Evolutionary conservation across 106 monocot species (phyloP).

Genomic region (Dendrobium nobile): DNA sequence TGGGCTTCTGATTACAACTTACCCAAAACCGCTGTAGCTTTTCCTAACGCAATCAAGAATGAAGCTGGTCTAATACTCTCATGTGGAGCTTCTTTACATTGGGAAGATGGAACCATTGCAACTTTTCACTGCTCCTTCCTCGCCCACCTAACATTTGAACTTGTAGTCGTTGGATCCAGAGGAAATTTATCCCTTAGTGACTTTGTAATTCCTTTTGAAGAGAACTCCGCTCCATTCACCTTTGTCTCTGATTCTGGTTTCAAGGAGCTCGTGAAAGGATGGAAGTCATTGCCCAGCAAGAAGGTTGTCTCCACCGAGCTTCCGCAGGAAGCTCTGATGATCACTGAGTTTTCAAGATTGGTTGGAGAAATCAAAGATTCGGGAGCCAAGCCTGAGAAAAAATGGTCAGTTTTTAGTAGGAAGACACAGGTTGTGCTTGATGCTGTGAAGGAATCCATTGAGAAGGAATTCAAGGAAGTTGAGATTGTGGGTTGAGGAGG

Average conservation of each 20-base stretch:
- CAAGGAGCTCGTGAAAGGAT: constrained; percentile 38
- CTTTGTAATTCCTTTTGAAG: constrained; percentile 50
- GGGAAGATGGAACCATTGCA: constrained; percentile 56
- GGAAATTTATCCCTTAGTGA: constrained; percentile 34
- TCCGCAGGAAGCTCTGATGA: constrained; percentile 72
- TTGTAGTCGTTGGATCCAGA: constrained; percentile 39
- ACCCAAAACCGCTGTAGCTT: constrained; percentile 49
- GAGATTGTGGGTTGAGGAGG: constrained; percentile 1
- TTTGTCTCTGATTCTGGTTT: constrained; percentile 32
- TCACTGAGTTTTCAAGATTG: constrained; percentile 61
- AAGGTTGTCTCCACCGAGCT: constrained; percentile 42
- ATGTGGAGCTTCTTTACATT: constrained; percentile 46
- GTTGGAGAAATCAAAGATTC: constrained; percentile 28
- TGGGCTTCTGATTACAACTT: constrained; percentile 58
- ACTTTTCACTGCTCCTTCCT: constrained; percentile 72
- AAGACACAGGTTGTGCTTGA: constrained; percentile 27
- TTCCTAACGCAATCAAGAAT: constrained; percentile 1
- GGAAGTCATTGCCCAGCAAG: constrained; percentile 39
- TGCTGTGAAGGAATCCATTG: constrained; percentile 19
- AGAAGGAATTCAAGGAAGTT: constrained; percentile 9
- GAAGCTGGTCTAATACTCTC: constrained; percentile 41
- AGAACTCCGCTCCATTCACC: constrained; percentile 30
- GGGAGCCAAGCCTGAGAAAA: constrained; percentile 12
- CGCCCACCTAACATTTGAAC: constrained; percentile 50
- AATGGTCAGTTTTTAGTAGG: constrained; percentile 18